Evolutionary conservation across 78 protist genomes (phyloP).

Genomic region (Pigoraptor vietnamica): DNA sequence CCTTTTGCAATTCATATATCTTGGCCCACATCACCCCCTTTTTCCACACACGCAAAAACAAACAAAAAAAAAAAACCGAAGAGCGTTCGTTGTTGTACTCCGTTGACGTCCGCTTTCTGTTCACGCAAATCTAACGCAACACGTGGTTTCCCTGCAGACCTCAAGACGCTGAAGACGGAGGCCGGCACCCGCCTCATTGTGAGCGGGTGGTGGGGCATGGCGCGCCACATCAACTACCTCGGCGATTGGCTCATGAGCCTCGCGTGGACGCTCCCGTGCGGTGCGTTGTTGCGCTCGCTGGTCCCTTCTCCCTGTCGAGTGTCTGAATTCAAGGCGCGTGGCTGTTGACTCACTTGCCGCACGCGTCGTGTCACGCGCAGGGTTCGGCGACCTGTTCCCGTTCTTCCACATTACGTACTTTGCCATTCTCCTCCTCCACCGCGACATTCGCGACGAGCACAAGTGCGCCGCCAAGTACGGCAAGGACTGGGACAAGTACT

Average conservation of each 20-base stretch:
- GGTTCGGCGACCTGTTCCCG: constrained; percentile 41
- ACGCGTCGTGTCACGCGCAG: not conserved
- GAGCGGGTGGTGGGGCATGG: constrained; percentile 92
- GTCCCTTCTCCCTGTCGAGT: not conserved
- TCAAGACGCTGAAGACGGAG: constrained; percentile 32
- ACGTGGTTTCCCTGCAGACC: not conserved
- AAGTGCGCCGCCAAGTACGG: constrained; percentile 79
- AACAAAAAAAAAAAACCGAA: too few species aligned
- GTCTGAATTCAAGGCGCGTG: not conserved
- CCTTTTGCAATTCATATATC: too few species aligned
- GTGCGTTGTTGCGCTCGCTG: too few species aligned
- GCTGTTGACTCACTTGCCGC: not conserved
- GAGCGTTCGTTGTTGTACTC: not conserved
- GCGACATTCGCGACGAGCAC: constrained; percentile 82
- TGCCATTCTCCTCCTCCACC: constrained; percentile 71
- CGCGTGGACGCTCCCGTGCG: constrained; percentile 67
- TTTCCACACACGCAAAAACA: not conserved
- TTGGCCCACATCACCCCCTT: not conserved
- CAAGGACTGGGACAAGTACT: constrained; percentile 76
- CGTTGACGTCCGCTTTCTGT: not conserved
- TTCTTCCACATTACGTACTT: constrained; percentile 84
- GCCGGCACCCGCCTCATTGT: constrained; percentile 55
- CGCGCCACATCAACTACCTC: constrained; percentile 86
- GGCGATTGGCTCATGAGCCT: constrained; percentile 74
- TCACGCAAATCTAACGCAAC: not conserved